These are phyloP conservation scores for Talaromyces sp. DNA, from an alignment of 2,329 filamentous ascomycete genomes.

Conservation along the genomic window DNA sequence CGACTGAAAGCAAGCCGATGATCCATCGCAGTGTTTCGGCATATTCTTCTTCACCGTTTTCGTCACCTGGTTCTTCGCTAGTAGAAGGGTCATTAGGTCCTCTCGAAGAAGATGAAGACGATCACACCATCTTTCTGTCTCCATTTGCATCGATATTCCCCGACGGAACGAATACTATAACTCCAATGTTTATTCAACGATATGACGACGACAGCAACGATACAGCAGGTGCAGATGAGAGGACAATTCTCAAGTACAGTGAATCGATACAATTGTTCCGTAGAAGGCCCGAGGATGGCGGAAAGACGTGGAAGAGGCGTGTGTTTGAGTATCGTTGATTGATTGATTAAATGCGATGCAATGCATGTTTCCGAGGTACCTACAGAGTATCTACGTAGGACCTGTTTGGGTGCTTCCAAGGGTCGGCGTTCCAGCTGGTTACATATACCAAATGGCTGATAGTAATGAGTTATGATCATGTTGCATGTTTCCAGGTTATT, in stretches of 20 bases:
- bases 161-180: slow-evolving; percentile 11
- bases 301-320: slow-evolving; percentile 35
- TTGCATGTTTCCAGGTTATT: not conserved
- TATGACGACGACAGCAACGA: not conserved
- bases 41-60: slow-evolving; percentile 7
- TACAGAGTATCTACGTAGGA: not conserved
- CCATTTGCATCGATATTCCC: slow-evolving; percentile 18
- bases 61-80: slow-evolving; percentile 1
- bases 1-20: not conserved
- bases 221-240: not conserved
- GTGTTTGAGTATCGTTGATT: slow-evolving; percentile 36
- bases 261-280: slow-evolving; percentile 35
- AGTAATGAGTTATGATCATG: slow-evolving; percentile 6
- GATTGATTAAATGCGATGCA: not conserved
- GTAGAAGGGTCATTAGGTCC: slow-evolving; percentile 1
- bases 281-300: slow-evolving; percentile 30
- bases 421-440: not conserved
- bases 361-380: slow-evolving; percentile 4
- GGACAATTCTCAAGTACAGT: slow-evolving; percentile 30
- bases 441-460: not conserved
- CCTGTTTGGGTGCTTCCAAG: not conserved
- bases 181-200: slow-evolving; percentile 13
- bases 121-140: not conserved
- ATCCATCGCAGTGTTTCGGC: not conserved
- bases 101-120: not conserved